Percentiles rank a stretch among this genome's conserved stretches.
phyloP scores from a whole-genome alignment of 805 yeast species.

The Wickerhamomyces chaumierensis region DNA sequence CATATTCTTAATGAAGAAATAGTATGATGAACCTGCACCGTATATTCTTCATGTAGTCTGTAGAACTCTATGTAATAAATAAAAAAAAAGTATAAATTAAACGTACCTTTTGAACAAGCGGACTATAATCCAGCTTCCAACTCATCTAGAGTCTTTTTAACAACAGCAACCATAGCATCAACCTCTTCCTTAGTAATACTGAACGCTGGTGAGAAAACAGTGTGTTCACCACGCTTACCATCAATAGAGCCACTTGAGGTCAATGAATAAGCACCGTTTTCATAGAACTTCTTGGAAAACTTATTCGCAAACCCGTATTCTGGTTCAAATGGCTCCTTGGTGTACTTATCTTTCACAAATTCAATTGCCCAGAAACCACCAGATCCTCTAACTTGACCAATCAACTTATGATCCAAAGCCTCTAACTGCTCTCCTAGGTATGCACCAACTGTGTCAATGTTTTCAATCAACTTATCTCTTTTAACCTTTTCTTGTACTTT shows the following conservation, averaged over 20 bases:
- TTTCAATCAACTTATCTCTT: conserved; percentile 24
- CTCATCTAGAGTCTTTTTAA: conserved; percentile 13
- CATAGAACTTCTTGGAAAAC: conserved; percentile 23
- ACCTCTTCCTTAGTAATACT: conserved; percentile 25
- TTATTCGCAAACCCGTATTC: conserved; percentile 19
- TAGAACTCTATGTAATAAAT: too few species aligned
- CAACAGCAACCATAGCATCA: conserved; percentile 22
- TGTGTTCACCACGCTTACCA: conserved; percentile 32
- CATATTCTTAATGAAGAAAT: too few species aligned
- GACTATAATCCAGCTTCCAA: conserved; percentile 9
- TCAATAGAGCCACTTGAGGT: conserved; percentile 29
- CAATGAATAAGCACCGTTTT: conserved; percentile 31
- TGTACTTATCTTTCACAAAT: conserved; percentile 32
- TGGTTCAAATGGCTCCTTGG: conserved; percentile 33
- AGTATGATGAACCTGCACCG: too few species aligned
- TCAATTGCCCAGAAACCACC: conserved; percentile 48
- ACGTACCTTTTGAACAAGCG: too few species aligned
- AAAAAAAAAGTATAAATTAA: too few species aligned
- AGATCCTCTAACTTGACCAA: conserved; percentile 42
- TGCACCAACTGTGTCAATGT: conserved; percentile 31
- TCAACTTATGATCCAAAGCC: conserved; percentile 22
- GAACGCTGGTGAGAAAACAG: conserved; percentile 35
- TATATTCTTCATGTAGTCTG: too few species aligned
- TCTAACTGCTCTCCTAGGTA: conserved; percentile 28
- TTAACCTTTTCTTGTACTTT: conserved; percentile 32